Conservation (phyloP, 1,139 yeast species). For the Kluyveromyces sp. region DNA sequence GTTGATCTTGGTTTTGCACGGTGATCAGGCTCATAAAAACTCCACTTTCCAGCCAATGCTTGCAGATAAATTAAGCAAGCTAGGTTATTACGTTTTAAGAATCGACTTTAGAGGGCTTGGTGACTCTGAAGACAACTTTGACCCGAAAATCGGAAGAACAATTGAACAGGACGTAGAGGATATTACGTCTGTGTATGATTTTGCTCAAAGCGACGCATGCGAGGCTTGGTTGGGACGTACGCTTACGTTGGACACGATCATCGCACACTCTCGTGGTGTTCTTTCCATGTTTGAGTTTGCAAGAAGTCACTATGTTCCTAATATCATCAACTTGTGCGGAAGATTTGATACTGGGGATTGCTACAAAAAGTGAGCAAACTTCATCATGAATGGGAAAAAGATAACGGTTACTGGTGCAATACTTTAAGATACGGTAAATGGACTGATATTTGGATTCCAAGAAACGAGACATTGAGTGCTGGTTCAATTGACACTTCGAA, state of each 20-base stretch:
- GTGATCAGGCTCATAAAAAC: conserved; percentile 78
- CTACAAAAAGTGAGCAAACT: conserved; percentile 22
- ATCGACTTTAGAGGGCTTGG: conserved; percentile 89
- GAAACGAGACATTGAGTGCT: conserved; percentile 48
- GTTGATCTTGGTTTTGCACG: conserved; percentile 53
- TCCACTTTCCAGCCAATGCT: conserved; percentile 63
- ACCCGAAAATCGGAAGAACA: conserved; percentile 43
- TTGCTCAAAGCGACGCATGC: conserved; percentile 33
- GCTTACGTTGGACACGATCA: conserved; percentile 45
- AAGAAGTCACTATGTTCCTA: conserved; percentile 44
- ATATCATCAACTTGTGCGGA: conserved; percentile 64
- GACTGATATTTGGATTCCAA: conserved; percentile 36
- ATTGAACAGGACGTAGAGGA: conserved; percentile 62
- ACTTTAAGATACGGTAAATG: conserved; percentile 48
- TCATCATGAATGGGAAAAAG: conserved; percentile 30
- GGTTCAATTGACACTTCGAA: conserved; percentile 42
- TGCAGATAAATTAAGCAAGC: conserved; percentile 53
- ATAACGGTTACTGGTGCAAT: conserved; percentile 34
- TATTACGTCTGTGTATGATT: conserved; percentile 46
- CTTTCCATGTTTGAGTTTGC: conserved; percentile 71
- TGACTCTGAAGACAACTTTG: conserved; percentile 50
- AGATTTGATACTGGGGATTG: conserved; percentile 43
- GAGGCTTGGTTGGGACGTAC: conserved; percentile 15
- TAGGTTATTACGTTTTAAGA: conserved; percentile 59
- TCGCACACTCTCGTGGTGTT: conserved; percentile 77